Evolutionary conservation across 805 yeast genomes (phyloP).

Genomic region (Kuraishia molischiana): DNA sequence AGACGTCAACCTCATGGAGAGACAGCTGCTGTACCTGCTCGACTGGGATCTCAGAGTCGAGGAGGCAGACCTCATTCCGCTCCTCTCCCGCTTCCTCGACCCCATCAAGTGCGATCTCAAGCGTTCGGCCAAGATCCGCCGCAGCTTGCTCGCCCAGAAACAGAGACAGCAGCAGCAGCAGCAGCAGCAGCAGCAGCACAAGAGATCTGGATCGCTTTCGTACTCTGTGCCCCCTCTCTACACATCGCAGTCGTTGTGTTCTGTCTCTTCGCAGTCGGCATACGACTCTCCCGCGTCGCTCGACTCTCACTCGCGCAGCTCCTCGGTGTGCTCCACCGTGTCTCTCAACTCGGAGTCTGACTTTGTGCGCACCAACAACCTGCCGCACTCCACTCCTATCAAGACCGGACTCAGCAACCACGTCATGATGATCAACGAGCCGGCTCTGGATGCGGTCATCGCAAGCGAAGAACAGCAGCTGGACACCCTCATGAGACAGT

Average conservation of each 20-base stretch:
- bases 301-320: constrained; percentile 1
- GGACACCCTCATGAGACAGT: constrained; percentile 21
- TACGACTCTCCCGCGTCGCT: neutral
- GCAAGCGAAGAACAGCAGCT: constrained; percentile 22
- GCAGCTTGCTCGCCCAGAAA: constrained; percentile 9
- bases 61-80: constrained; percentile 30
- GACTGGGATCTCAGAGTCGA: constrained; percentile 58
- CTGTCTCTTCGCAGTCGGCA: constrained; percentile 1
- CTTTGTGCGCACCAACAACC: neutral
- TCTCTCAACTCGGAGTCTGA: neutral
- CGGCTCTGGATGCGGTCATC: constrained; percentile 21
- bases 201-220: neutral
- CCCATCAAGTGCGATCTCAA: constrained; percentile 34
- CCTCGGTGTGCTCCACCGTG: constrained; percentile 1
- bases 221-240: neutral
- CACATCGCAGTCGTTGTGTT: neutral
- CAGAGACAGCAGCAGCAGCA: neutral
- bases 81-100: constrained; percentile 35
- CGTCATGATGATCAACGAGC: constrained; percentile 6
- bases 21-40: constrained; percentile 57
- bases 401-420: neutral
- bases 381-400: neutral
- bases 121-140: constrained; percentile 20
- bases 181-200: neutral
- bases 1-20: constrained; percentile 74